Percentiles rank a stretch among this genome's conserved stretches.
Conservation (phyloP, 2,329 filamentous ascomycete species). For the Didymella pomorum region DNA sequence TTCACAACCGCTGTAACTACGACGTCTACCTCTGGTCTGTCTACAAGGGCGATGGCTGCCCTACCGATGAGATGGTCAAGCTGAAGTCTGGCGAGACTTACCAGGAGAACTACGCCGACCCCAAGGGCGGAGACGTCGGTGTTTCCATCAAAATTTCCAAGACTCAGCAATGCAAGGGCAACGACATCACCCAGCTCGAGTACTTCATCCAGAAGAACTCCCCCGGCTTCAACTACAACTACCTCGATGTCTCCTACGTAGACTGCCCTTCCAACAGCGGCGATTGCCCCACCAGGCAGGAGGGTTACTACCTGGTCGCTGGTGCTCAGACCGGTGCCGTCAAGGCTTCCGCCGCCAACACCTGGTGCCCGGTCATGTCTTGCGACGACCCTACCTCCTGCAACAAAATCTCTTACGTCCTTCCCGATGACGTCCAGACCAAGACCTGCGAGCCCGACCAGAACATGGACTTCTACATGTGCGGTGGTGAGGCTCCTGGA, state of each 20-base stretch:
- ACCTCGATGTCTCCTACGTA: conserved; percentile 51
- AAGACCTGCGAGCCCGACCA: conserved; percentile 40
- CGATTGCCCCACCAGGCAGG: conserved; percentile 45
- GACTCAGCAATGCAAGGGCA: conserved; percentile 36
- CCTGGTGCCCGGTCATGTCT: conserved; percentile 44
- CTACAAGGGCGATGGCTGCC: conserved; percentile 40
- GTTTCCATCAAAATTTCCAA: conserved; percentile 54
- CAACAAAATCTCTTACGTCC: conserved; percentile 44
- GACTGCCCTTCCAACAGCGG: conserved; percentile 35
- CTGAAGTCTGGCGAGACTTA: conserved; percentile 43
- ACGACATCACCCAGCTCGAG: conserved; percentile 49
- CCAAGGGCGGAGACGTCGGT: conserved; percentile 32
- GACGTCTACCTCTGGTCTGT: conserved; percentile 52
- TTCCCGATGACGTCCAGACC: conserved; percentile 44
- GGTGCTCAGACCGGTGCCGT: conserved; percentile 30
- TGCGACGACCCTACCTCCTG: conserved; percentile 34
- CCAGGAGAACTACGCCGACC: conserved; percentile 42
- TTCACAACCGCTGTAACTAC: conserved; percentile 52
- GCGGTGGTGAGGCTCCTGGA: conserved; percentile 39
- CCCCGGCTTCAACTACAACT: conserved; percentile 34
- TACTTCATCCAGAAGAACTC: conserved; percentile 42
- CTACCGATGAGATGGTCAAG: conserved; percentile 29
- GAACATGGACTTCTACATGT: conserved; percentile 48
- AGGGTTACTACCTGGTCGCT: conserved; percentile 46
- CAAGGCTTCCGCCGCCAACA: conserved; percentile 32